These are phyloP conservation scores for Bondarzewia mesenterica DNA, from an alignment of 1,284 basidiomycete genomes.

Conservation along the genomic window DNA sequence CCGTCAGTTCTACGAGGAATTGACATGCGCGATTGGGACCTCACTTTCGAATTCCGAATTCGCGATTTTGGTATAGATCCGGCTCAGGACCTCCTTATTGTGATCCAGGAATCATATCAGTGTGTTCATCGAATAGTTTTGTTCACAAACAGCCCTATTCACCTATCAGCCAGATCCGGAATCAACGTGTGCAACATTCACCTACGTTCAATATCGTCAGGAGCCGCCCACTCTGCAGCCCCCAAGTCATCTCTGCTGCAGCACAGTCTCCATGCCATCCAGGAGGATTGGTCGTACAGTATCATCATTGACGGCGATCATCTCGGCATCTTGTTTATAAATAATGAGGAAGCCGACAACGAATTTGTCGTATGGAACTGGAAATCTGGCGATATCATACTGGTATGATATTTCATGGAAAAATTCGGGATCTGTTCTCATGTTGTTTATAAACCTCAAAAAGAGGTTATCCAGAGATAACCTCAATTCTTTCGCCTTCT, in stretches of 20 bases:
- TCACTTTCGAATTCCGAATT: constrained; percentile 31
- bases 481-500: constrained; percentile 15
- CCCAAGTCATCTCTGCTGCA: constrained; percentile 22
- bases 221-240: constrained; percentile 37
- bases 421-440: too few species aligned
- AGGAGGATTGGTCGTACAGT: constrained; percentile 23
- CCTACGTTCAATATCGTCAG: constrained; percentile 38
- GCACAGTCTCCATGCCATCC: constrained; percentile 10
- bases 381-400: constrained; percentile 36
- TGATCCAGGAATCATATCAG: constrained; percentile 34
- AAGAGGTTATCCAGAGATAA: constrained; percentile 5
- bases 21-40: constrained; percentile 37
- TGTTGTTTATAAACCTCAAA: too few species aligned
- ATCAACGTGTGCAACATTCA: constrained; percentile 26
- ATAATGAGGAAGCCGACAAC: constrained; percentile 20
- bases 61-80: constrained; percentile 60
- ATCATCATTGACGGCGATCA: constrained; percentile 42
- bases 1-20: constrained; percentile 41
- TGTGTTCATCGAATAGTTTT: constrained; percentile 6
- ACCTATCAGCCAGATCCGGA: background rate
- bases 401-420: too few species aligned
- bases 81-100: constrained; percentile 48
- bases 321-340: constrained; percentile 36
- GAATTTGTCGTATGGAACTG: constrained; percentile 57
- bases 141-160: too few species aligned